Base-by-base conservation (phyloP, 345 rosid species). In the Citropsis articulata region DNA sequence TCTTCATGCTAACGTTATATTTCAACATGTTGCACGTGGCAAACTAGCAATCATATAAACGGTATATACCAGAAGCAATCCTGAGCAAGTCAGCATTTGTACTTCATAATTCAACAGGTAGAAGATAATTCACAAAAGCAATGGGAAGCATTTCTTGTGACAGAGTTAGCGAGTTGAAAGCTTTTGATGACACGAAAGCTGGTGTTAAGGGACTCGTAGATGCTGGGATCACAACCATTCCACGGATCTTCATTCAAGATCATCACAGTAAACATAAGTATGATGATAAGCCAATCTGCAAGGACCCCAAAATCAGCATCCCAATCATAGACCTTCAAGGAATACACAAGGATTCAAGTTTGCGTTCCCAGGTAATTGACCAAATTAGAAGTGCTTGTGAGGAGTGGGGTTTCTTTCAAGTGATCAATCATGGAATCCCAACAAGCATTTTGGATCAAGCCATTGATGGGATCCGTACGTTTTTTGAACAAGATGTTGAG, bases 351-450 rank as follows among this genome's bases (percentile, higher is more conserved):
- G 68, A n/a, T 6, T 8, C 73, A 0, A 27, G 21, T 3, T n/a
- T 27, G 21, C 31, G 55, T 30, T 38, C 50, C 38, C 67, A 57
- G 69, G 72, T 66, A 0, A 28, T 79, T 16, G 14, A 65, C 14
- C 28, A 56, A 35, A 56, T 79, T 6, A 22, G 33, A 18, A 50
- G 57, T 1, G 78, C 70, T 33, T 67, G 45, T 10, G 60, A 63
- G 2, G 45, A 42, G 33, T 79, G 78, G 82, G 82, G 78, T n/a
- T 79, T 79, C 78, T 79, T 79, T 45, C 78, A 61, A 61, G 73
- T 73, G 7, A 38, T 79, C 69, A 75, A 75, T 65, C 82, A 80
- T 31, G 78, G 75, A 38, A 70, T 75, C 66, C 78, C 78, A 36
- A 42, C 9, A 9, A 33, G 70, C 31, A 28, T 80, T 33, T 40